Evolutionary conservation across 2,329 filamentous ascomycete species (phyloP).

Genomic region (Dryadomyces quercivorus): DNA sequence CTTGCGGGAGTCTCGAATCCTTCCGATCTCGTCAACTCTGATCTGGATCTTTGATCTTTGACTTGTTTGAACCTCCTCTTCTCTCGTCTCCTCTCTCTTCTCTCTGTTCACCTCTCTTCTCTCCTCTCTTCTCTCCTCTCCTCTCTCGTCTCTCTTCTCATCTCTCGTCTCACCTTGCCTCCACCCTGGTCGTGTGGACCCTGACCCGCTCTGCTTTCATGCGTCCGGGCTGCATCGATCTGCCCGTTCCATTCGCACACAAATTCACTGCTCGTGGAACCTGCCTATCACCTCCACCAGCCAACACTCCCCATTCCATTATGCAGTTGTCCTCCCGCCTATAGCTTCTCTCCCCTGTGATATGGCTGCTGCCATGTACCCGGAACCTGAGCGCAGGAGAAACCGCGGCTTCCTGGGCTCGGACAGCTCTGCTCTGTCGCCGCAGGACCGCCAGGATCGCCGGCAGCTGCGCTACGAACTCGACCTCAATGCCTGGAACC

Average conservation of each 20-base stretch:
- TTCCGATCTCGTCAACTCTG: neutral
- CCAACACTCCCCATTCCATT: neutral
- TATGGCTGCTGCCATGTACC: conserved; percentile 16
- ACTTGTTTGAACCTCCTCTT: neutral
- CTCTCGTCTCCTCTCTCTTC: neutral
- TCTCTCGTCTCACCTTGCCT: neutral
- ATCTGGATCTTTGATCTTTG: too few species aligned
- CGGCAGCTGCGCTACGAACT: conserved; percentile 39
- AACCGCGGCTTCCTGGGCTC: conserved; percentile 39
- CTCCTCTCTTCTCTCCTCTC: neutral
- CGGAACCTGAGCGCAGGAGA: conserved; percentile 22
- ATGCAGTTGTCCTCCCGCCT: neutral
- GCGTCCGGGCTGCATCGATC: neutral
- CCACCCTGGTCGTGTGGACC: neutral
- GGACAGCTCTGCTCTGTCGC: conserved; percentile 37
- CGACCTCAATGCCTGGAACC: conserved; percentile 41
- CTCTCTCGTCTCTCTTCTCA: neutral
- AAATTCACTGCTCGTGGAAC: neutral
- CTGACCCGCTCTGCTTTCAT: neutral
- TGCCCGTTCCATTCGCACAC: neutral
- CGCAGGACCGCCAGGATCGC: conserved; percentile 38
- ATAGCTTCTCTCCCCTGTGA: neutral
- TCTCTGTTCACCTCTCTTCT: neutral
- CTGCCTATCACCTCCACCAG: too few species aligned
- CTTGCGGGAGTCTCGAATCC: too few species aligned